Evolutionary conservation across 225 moss, liverwort and hornwort genomes (phyloP).

Genomic region (Pseudoscleropodium purum): DNA sequence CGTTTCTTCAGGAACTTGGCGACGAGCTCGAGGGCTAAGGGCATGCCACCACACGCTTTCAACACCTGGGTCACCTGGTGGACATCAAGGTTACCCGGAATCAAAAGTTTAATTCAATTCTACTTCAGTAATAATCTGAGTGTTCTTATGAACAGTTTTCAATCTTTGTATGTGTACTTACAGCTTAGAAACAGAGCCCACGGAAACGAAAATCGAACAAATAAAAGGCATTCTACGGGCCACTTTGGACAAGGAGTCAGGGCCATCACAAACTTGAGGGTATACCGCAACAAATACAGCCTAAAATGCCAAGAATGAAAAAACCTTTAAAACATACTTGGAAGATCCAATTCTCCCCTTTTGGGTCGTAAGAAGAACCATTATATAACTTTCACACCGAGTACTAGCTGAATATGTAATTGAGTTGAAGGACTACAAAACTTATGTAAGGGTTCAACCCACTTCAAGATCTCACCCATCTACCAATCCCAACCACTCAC

Average conservation of each 20-base stretch:
- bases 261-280: not conserved
- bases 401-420: not conserved
- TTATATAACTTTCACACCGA: too few species aligned
- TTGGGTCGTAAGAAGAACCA: not conserved
- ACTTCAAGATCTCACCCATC: not conserved
- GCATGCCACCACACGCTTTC: conserved; percentile 48
- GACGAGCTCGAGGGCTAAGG: conserved; percentile 56
- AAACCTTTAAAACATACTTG: not conserved
- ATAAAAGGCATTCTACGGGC: too few species aligned
- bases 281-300: not conserved
- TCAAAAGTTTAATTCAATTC: not conserved
- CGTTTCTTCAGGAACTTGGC: conserved; percentile 40
- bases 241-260: not conserved
- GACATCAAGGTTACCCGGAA: not conserved
- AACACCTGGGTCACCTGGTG: conserved; percentile 26
- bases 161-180: not conserved
- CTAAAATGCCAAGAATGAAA: not conserved
- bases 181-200: not conserved
- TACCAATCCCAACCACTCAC: not conserved
- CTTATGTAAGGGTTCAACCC: not conserved
- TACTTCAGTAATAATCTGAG: not conserved
- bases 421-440: not conserved
- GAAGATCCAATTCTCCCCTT: not conserved
- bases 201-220: not conserved
- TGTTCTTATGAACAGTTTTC: not conserved